Conservation (phyloP, 2,329 filamentous ascomycete genomes). For the Sclerotinia subarctica region DNA sequence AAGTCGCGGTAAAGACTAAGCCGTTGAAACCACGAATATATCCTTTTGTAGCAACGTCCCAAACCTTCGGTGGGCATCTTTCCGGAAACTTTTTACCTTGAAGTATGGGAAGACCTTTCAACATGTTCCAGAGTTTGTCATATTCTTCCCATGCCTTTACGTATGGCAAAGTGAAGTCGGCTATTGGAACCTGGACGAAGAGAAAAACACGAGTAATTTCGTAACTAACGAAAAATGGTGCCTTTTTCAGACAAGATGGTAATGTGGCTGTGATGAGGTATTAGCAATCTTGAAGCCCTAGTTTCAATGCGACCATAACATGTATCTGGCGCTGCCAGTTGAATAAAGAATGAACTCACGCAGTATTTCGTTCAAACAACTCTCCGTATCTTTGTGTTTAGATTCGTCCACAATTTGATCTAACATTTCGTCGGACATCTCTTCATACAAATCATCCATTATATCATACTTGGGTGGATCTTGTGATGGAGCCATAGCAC, state of each 20-base stretch:
- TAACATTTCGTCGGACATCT: neutral
- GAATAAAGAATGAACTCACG: neutral
- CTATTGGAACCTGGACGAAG: slow-evolving; percentile 30
- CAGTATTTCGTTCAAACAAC: slow-evolving; percentile 19
- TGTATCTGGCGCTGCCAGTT: neutral
- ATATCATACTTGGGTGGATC: neutral
- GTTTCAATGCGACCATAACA: neutral
- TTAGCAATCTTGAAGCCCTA: neutral
- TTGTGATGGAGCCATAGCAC: neutral
- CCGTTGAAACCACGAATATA: slow-evolving; percentile 40
- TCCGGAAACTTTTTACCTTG: slow-evolving; percentile 48
- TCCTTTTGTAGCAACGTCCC: slow-evolving; percentile 37
- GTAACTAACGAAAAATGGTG: slow-evolving; percentile 32
- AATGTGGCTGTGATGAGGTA: slow-evolving; percentile 25
- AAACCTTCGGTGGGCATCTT: slow-evolving; percentile 45
- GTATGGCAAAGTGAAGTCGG: slow-evolving; percentile 22
- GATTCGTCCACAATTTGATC: neutral
- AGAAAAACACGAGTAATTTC: slow-evolving; percentile 37
- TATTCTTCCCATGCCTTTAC: slow-evolving; percentile 45
- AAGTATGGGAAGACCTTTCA: slow-evolving; percentile 44
- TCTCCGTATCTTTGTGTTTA: slow-evolving; percentile 9
- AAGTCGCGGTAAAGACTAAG: slow-evolving; percentile 45
- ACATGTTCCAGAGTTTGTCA: slow-evolving; percentile 42
- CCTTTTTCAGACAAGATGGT: slow-evolving; percentile 25
- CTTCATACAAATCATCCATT: neutral